These are phyloP conservation scores for Vanderwaltozyma polyspora DNA, from an alignment of 805 yeast species.

Conservation along the genomic window DNA sequence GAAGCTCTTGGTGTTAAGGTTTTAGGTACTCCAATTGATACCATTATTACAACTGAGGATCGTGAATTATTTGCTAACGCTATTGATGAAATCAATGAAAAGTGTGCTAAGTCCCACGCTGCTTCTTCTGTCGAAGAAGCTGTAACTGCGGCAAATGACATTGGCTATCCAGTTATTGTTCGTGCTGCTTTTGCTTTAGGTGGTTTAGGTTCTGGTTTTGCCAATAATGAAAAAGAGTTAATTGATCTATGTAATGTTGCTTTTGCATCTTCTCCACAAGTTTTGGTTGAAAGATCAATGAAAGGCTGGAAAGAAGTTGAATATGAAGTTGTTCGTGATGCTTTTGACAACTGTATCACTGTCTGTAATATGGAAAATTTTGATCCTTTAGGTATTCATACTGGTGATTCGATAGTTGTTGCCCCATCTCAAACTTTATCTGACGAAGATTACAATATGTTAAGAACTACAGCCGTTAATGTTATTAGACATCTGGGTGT, in stretches of 20 bases:
- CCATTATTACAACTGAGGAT: slow-evolving; percentile 95
- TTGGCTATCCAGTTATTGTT: slow-evolving; percentile 91
- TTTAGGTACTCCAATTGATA: slow-evolving; percentile 91
- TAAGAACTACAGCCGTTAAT: slow-evolving; percentile 93
- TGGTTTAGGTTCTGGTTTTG: slow-evolving; percentile 97
- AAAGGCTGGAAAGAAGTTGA: slow-evolving; percentile 99
- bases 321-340: slow-evolving; percentile 97
- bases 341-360: slow-evolving; percentile 93
- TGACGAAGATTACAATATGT: slow-evolving; percentile 95
- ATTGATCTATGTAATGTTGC: slow-evolving; percentile 80
- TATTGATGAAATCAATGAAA: slow-evolving; percentile 90
- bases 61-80: slow-evolving; percentile 91
- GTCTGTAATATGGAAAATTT: slow-evolving; percentile 99
- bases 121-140: slow-evolving; percentile 77
- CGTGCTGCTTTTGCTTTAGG: slow-evolving; percentile 97
- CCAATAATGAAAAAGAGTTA: slow-evolving; percentile 75
- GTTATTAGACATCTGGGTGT: slow-evolving; percentile 96
- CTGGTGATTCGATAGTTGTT: slow-evolving; percentile 98
- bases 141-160: slow-evolving; percentile 65
- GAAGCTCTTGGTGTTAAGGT: slow-evolving; percentile 82
- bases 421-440: slow-evolving; percentile 97
- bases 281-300: slow-evolving; percentile 89
- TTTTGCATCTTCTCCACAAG: slow-evolving; percentile 93
- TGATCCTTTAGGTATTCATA: slow-evolving; percentile 91
- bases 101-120: slow-evolving; percentile 88